Evolutionary conservation across 1,139 yeast genomes (phyloP).

Genomic region (Taphrina deformans): DNA sequence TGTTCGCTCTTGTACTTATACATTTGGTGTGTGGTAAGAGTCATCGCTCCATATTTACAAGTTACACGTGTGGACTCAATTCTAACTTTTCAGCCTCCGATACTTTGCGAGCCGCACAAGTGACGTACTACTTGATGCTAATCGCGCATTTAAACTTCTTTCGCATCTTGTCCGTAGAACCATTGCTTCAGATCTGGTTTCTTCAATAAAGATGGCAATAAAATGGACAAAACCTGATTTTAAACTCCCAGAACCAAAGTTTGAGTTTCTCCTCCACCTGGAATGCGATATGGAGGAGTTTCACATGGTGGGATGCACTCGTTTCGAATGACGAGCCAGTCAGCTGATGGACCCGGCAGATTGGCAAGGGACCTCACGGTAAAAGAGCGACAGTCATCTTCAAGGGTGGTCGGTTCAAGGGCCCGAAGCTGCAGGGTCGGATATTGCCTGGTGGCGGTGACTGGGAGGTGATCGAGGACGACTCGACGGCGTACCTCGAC

Average conservation of each 20-base stretch:
- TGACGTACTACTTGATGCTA: no score
- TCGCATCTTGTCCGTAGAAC: no score
- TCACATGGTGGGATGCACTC: neutral
- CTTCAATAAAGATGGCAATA: neutral
- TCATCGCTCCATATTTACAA: no score
- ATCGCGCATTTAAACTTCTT: no score
- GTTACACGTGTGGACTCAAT: no score
- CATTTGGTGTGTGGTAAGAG: no score
- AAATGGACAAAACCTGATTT: constrained; percentile 18
- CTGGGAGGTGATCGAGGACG: constrained; percentile 26
- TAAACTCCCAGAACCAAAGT: constrained; percentile 24
- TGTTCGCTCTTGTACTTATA: no score
- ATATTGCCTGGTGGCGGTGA: constrained; percentile 32
- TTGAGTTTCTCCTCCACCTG: constrained; percentile 27
- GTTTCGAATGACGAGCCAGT: no score
- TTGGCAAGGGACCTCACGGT: constrained; percentile 29
- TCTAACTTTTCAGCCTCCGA: no score
- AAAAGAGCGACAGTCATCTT: constrained; percentile 30
- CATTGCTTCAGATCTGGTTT: no score
- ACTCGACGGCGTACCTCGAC: constrained; percentile 29
- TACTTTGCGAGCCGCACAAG: no score
- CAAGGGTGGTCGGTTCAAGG: constrained; percentile 32
- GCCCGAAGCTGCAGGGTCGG: constrained; percentile 13
- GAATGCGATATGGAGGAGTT: constrained; percentile 34
- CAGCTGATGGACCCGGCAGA: no score